These are phyloP conservation scores for Murraya koenigii DNA, from an alignment of 345 rosid genomes.

Conservation along the genomic window DNA sequence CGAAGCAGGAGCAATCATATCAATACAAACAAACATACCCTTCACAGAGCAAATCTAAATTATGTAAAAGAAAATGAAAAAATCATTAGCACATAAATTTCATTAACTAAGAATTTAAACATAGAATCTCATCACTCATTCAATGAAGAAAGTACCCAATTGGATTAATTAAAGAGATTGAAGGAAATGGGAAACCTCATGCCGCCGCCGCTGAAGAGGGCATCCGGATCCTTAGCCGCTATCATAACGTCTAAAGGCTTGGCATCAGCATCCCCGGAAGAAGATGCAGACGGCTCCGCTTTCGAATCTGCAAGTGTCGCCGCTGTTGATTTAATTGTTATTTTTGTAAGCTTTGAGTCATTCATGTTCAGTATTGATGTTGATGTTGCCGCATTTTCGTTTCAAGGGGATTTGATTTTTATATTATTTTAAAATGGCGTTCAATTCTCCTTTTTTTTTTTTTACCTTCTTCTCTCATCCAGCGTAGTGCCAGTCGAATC, in stretches of 20 bases:
- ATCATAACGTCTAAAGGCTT: constrained; percentile 23
- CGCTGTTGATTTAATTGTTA: neutral
- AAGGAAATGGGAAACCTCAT: constrained; percentile 31
- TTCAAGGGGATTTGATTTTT: neutral
- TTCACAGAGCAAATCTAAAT: neutral
- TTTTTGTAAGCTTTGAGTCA: neutral
- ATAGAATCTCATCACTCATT: neutral
- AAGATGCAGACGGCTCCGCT: neutral
- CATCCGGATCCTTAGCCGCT: constrained; percentile 25
- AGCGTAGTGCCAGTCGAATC: neutral
- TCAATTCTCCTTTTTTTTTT: neutral
- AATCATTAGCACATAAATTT: neutral
- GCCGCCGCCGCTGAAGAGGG: constrained; percentile 51
- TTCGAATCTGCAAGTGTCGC: neutral
- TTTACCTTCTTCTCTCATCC: no score
- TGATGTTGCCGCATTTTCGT: neutral
- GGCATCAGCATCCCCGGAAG: constrained; percentile 26
- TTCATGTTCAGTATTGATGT: neutral
- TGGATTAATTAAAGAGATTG: neutral
- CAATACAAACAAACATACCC: neutral
- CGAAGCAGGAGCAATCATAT: neutral
- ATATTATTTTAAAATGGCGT: no score
- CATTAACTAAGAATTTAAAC: neutral
- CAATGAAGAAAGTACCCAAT: neutral
- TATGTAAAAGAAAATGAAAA: no score